A percentile compares a stretch with the other conserved stretches of the same genome.
Conservation (phyloP, 352 stramenopile species). For the Plasmopara muralis region DNA sequence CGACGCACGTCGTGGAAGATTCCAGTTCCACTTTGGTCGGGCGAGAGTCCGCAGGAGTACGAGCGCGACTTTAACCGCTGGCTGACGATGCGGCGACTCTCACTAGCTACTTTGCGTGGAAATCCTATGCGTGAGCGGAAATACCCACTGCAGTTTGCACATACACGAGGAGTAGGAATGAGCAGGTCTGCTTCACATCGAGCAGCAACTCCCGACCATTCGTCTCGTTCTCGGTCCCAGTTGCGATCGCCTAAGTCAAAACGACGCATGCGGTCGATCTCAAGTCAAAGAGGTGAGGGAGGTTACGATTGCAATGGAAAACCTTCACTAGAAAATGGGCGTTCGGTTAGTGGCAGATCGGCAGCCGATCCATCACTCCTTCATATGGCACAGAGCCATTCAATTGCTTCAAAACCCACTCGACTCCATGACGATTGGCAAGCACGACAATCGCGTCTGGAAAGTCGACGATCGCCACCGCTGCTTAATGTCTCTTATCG, state of each 20-base stretch:
- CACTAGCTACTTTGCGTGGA: conserved; percentile 5
- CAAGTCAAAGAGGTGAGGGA: conserved; percentile 1
- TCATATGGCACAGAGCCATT: background rate
- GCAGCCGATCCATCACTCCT: conserved; percentile 3
- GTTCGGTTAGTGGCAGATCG: conserved; percentile 3
- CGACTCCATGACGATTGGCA: conserved; percentile 5
- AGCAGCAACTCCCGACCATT: background rate
- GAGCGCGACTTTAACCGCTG: conserved; percentile 23
- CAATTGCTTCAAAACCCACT: too few species aligned
- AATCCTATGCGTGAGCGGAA: conserved; percentile 12
- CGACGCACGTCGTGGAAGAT: conserved; percentile 10
- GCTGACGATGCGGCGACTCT: conserved; percentile 11
- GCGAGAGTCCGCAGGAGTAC: conserved; percentile 24
- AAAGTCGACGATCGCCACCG: conserved; percentile 1
- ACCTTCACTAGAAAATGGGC: background rate
- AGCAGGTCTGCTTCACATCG: background rate
- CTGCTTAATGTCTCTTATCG: background rate
- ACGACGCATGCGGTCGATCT: background rate
- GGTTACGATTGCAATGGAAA: background rate
- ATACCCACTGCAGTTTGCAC: conserved; percentile 16
- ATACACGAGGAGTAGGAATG: conserved; percentile 5
- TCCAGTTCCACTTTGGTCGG: conserved; percentile 26
- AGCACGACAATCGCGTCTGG: background rate
- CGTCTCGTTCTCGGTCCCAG: conserved; percentile 4
- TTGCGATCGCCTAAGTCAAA: conserved; percentile 1